phyloP scores from a whole-genome alignment of 2,329 filamentous ascomycete genomes.

The Scorias spongiosa region DNA sequence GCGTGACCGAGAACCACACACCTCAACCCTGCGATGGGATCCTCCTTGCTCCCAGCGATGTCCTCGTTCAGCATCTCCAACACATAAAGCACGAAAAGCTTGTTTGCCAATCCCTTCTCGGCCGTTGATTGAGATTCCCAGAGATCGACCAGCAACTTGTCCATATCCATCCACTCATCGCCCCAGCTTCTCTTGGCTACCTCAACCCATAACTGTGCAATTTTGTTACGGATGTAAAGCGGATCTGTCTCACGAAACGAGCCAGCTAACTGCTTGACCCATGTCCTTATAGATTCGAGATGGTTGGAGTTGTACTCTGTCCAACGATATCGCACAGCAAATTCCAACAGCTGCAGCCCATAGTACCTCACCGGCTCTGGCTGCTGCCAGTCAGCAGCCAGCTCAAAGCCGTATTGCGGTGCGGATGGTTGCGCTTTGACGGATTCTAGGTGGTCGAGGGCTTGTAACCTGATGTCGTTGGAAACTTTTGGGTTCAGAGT shows the following conservation, averaged over 20 bases:
- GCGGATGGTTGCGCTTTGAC: constrained; percentile 69
- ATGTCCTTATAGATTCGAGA: constrained; percentile 51
- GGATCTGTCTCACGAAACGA: constrained; percentile 58
- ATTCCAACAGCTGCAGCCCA: constrained; percentile 79
- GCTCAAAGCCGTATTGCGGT: constrained; percentile 67
- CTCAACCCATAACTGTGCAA: constrained; percentile 88
- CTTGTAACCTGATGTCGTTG: constrained; percentile 69
- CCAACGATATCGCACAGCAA: constrained; percentile 77
- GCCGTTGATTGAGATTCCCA: constrained; percentile 40
- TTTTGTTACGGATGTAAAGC: constrained; percentile 77
- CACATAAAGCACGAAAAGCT: constrained; percentile 75
- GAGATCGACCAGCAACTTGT: constrained; percentile 61
- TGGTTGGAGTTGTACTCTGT: constrained; percentile 56
- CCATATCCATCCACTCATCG: constrained; percentile 91
- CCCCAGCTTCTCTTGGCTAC: constrained; percentile 86
- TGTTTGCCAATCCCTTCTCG: constrained; percentile 40
- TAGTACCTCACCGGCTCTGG: constrained; percentile 80
- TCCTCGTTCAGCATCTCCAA: constrained; percentile 89
- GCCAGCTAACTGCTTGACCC: constrained; percentile 66
- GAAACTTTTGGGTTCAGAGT: constrained; percentile 70
- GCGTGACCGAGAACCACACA: constrained; percentile 75
- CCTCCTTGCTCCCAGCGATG: constrained; percentile 74
- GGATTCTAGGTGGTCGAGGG: constrained; percentile 70
- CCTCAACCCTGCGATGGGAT: constrained; percentile 67
- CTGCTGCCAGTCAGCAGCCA: constrained; percentile 62